Base-by-base conservation (phyloP, 2,329 filamentous ascomycete genomes). In the Pestalotiopsis sp. region DNA sequence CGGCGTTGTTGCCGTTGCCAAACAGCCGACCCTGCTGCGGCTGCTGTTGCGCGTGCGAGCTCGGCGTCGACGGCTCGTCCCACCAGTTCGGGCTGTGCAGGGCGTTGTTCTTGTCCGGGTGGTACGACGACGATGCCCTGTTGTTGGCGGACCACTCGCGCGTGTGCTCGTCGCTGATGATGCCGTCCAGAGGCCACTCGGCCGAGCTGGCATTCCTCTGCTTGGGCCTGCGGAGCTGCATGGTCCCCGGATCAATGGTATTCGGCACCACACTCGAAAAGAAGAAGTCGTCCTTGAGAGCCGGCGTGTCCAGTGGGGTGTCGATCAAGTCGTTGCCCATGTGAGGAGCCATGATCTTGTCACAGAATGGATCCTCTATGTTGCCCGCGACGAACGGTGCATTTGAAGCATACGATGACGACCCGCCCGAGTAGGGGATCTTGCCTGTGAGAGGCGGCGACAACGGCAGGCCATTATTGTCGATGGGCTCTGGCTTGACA, bases 151-250 rank as follows among this genome's bases (percentile, higher is more conserved):
- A 68, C 66, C 20, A 73, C 62, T 9, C 73, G 65, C 68, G 70
- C n/a, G 68, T 68, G 12, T 69, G 69, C 31, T 75, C 73, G 1
- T 73, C 59, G 27, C 17, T 74, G 2, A 78, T 71, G 9, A 78
- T 69, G 4, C 75, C 77, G 49, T 77, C 75, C 67, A 74, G 73
- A 4, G 77, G 77, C 77, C 77, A 79, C 70, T 79, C 74, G 4
- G 76, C 78, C 12, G 76, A 76, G 69, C 74, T 76, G 4, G 74
- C 73, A 65, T 72, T 74, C 2, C 73, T 70, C 3, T 72, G 70
- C 59, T 74, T 72, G 20, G 69, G 69, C 5, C 65, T 72, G 11
- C 67, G 66, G 38, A 69, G 70, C 2, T 69, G 45, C 25, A 56
- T 38, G 6, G 60, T 69, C 38, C 70, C 69, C 3, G 68, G 63